These are phyloP conservation scores for Lavandula angustifolia DNA, from an alignment of 257 asterid genomes.

Conservation along the genomic window DNA sequence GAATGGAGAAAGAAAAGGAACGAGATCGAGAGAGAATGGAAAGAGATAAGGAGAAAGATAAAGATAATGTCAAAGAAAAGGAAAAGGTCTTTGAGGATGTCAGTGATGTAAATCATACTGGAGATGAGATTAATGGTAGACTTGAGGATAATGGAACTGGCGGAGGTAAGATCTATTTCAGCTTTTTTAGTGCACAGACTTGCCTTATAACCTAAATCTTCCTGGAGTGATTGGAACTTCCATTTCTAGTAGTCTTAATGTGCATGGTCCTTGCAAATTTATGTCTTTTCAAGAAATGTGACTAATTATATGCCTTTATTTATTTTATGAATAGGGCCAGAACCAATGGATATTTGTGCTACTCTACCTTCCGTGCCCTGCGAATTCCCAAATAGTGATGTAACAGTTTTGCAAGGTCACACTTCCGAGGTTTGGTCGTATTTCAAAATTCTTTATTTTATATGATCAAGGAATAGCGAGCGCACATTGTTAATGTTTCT, in stretches of 20 bases:
- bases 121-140: constrained; percentile 47
- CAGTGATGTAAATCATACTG: constrained; percentile 44
- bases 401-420: constrained; percentile 87
- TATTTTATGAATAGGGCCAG: constrained; percentile 58
- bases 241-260: constrained; percentile 10
- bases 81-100: constrained; percentile 63
- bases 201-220: constrained; percentile 15
- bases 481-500: constrained; percentile 33
- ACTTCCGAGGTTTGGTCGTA: constrained; percentile 78
- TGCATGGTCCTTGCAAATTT: constrained; percentile 20
- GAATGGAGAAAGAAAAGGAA: constrained; percentile 35
- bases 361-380: constrained; percentile 55
- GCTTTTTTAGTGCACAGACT: constrained; percentile 16
- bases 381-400: constrained; percentile 73
- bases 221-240: constrained; percentile 18
- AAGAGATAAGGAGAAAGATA: constrained; percentile 55
- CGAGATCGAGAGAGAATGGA: constrained; percentile 53
- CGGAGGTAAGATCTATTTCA: constrained; percentile 53
- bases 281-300: constrained; percentile 24
- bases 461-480: constrained; percentile 2
- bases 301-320: constrained; percentile 33
- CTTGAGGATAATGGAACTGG: constrained; percentile 63
- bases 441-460: constrained; percentile 10
- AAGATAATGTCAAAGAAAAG: constrained; percentile 55
- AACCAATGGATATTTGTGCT: constrained; percentile 85